Conservation (phyloP, 1,284 basidiomycete genomes). For the Cutaneotrichosporon sp. region DNA sequence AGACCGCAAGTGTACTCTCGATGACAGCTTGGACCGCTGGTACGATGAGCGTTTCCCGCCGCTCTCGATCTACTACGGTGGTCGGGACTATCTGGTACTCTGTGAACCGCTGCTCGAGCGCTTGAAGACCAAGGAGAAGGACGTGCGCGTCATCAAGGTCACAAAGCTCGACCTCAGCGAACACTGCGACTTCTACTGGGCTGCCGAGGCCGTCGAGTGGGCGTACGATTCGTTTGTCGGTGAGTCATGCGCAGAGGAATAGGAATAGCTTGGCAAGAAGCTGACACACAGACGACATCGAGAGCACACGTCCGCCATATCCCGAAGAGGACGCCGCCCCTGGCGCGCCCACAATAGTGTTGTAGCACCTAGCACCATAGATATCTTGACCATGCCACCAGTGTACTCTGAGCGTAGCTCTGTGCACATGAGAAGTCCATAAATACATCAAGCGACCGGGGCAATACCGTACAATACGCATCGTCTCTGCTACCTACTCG, state of each 20-base stretch:
- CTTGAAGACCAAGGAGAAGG: slow-evolving; percentile 50
- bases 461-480: not conserved
- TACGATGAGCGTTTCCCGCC: slow-evolving; percentile 59
- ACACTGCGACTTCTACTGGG: slow-evolving; percentile 54
- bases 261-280: not conserved
- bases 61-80: slow-evolving; percentile 55
- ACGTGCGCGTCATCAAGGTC: slow-evolving; percentile 54
- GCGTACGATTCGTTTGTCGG: slow-evolving; percentile 51
- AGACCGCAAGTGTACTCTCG: slow-evolving; percentile 56
- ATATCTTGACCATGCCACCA: not conserved
- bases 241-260: slow-evolving; percentile 19
- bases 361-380: slow-evolving; percentile 2
- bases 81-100: slow-evolving; percentile 53
- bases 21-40: slow-evolving; percentile 54
- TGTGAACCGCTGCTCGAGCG: slow-evolving; percentile 54
- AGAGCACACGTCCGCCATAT: slow-evolving; percentile 37
- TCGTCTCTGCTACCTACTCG: slow-evolving; percentile 48
- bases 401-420: not conserved
- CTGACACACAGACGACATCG: slow-evolving; percentile 35
- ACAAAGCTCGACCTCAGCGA: slow-evolving; percentile 54
- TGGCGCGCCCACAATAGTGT: not conserved
- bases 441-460: not conserved
- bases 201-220: slow-evolving; percentile 60
- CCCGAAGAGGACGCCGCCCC: slow-evolving; percentile 27
- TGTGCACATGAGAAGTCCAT: not conserved